Conservation (phyloP, 768 basidiomycete species). For the Leccinum variicolor region DNA sequence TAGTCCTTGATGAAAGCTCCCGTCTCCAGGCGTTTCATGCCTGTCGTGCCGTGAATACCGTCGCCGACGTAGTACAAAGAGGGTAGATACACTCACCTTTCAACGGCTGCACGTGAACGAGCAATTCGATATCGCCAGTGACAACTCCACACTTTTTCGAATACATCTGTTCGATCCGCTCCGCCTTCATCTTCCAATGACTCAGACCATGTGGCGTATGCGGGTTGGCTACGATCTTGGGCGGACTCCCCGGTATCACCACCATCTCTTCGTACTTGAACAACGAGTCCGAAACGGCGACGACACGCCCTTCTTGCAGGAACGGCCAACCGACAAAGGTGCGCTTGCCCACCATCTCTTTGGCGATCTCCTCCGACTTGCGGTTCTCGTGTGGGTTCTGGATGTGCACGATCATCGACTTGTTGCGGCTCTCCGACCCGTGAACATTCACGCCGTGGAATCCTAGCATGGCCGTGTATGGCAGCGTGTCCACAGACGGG, state of each 20-base stretch:
- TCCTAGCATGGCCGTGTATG: conserved; percentile 70
- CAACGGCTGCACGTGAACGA: conserved; percentile 86
- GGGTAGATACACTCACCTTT: conserved; percentile 58
- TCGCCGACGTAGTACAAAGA: background rate
- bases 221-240: conserved; percentile 65
- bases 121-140: conserved; percentile 73
- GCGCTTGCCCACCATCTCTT: conserved; percentile 69
- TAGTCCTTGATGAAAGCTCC: conserved; percentile 97
- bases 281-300: conserved; percentile 79
- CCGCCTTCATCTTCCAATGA: conserved; percentile 78
- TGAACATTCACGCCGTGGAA: conserved; percentile 93
- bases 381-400: conserved; percentile 66
- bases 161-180: conserved; percentile 77
- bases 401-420: conserved; percentile 89
- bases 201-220: conserved; percentile 66
- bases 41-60: conserved; percentile 35
- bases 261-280: conserved; percentile 80
- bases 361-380: conserved; percentile 72
- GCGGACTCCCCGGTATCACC: conserved; percentile 46
- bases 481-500: conserved; percentile 90
- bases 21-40: conserved; percentile 83
- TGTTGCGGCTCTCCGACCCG: conserved; percentile 84
- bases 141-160: conserved; percentile 89
- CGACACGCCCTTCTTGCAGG: conserved; percentile 86
- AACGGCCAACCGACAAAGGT: conserved; percentile 92